Evolutionary conservation across 2,329 filamentous ascomycete genomes (phyloP).

Genomic region (Colletotrichum lentis): DNA sequence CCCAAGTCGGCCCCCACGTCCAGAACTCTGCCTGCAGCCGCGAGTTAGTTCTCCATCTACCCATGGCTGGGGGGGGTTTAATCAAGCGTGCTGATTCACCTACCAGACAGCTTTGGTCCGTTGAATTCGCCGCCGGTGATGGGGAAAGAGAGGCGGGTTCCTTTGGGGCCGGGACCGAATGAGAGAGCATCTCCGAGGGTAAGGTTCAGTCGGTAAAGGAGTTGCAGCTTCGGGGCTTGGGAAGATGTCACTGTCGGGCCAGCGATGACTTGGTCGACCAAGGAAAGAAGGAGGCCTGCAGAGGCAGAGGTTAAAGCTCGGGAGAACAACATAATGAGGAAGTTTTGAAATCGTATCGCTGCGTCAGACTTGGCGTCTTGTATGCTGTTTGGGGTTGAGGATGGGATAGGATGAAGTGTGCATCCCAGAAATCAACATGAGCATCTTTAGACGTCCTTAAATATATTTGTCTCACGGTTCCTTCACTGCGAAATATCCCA

Average conservation of each 20-base stretch:
- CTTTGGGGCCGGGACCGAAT: slow-evolving; percentile 6
- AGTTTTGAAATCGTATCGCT: rapidly evolving
- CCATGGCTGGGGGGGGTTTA: not conserved
- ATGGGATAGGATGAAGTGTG: not conserved
- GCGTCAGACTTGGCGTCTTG: not conserved
- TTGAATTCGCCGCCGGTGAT: not conserved
- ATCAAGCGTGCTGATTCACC: not conserved
- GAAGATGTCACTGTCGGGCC: not conserved
- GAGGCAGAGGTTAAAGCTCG: not conserved
- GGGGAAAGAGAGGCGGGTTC: not conserved
- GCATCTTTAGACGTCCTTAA: not conserved
- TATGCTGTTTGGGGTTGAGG: not conserved
- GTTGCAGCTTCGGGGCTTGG: not conserved
- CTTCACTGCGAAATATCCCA: not conserved
- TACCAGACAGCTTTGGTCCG: slow-evolving; percentile 2
- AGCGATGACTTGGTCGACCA: not conserved
- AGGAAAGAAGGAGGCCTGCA: not conserved
- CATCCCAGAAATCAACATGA: not conserved
- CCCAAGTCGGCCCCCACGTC: slow-evolving; percentile 11
- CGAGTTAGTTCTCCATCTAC: rapidly evolving
- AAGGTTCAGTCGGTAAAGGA: not conserved
- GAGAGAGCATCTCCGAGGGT: not conserved
- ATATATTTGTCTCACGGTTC: not conserved
- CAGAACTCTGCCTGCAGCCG: not conserved
- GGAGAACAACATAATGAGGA: not conserved